phyloP scores from a whole-genome alignment of 169 alveolate species.

The Plasmodium ovale region DNA sequence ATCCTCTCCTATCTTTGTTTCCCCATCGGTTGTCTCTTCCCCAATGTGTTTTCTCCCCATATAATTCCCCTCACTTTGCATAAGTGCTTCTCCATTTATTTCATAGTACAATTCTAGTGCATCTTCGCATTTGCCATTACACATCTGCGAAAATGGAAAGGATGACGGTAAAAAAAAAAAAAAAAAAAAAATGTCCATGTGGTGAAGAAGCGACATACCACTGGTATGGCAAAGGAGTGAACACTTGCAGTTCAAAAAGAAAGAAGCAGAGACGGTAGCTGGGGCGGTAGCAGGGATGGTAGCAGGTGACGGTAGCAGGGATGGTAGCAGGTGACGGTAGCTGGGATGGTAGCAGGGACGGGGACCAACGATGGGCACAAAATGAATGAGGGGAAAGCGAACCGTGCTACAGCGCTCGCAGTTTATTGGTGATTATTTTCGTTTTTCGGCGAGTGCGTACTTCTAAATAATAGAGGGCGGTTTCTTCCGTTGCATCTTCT shows the following conservation, averaged over 20 bases:
- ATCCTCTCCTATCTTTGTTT: neutral
- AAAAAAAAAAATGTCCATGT: neutral
- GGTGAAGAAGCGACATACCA: no score
- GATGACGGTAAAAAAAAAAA: conserved; percentile 1
- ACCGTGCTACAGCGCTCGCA: no score
- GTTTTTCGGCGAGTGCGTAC: neutral
- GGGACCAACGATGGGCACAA: no score
- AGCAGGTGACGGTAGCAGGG: no score
- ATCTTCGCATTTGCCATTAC: conserved; percentile 38
- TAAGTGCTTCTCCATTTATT: conserved; percentile 6
- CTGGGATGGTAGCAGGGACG: no score
- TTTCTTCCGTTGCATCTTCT: conserved; percentile 68
- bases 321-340: no score
- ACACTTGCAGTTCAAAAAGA: neutral
- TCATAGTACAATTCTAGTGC: conserved; percentile 49
- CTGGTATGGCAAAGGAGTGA: neutral
- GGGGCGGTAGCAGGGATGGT: no score
- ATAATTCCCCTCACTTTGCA: neutral
- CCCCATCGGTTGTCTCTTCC: neutral
- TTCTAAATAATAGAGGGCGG: conserved; percentile 55
- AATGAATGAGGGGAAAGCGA: no score
- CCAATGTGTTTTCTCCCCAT: neutral
- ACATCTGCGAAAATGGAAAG: conserved; percentile 26
- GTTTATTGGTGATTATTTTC: neutral
- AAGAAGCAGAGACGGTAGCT: neutral